Conservation (phyloP, 306 rosid species). For the Mucuna pruriens region DNA sequence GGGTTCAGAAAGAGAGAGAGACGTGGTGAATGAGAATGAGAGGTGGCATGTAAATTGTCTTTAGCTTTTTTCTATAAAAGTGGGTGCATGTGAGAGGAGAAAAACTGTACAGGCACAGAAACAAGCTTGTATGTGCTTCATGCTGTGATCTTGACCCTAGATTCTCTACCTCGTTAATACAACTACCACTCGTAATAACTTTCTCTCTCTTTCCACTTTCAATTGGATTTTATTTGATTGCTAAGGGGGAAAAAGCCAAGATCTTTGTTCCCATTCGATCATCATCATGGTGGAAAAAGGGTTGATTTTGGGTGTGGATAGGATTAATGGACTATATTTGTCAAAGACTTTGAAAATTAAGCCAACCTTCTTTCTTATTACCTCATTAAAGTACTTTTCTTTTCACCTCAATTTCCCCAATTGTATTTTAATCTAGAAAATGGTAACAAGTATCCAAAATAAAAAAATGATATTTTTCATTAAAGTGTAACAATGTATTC, state of each 20-base stretch:
- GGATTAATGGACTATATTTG: slow-evolving; percentile 7
- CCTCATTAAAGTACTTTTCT: slow-evolving; percentile 46
- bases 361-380: slow-evolving; percentile 38
- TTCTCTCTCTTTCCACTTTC: slow-evolving; percentile 43
- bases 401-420: slow-evolving; percentile 2
- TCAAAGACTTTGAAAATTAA: slow-evolving; percentile 44
- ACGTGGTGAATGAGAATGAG: slow-evolving; percentile 36
- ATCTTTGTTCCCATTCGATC: slow-evolving; percentile 67
- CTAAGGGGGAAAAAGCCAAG: slow-evolving; percentile 46
- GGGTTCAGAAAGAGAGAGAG: slow-evolving; percentile 4
- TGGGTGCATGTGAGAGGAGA: slow-evolving; percentile 50
- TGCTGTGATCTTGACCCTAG: slow-evolving; percentile 63
- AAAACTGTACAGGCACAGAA: slow-evolving; percentile 28
- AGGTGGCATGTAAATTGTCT: slow-evolving; percentile 46
- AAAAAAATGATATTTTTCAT: too few relatives aligned
- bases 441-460: too few relatives aligned
- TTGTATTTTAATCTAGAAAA: too few relatives aligned
- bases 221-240: slow-evolving; percentile 61
- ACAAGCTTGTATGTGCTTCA: slow-evolving; percentile 44
- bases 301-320: slow-evolving; percentile 62
- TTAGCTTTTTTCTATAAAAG: slow-evolving; percentile 30
- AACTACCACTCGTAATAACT: slow-evolving; percentile 54
- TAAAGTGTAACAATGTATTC: too few relatives aligned
- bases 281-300: slow-evolving; percentile 56
- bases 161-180: slow-evolving; percentile 79